Evolutionary conservation across 768 basidiomycete genomes (phyloP), one percentile per base, ranked within the genome.

Genomic region (Hebeloma cylindrosporum): DNA sequence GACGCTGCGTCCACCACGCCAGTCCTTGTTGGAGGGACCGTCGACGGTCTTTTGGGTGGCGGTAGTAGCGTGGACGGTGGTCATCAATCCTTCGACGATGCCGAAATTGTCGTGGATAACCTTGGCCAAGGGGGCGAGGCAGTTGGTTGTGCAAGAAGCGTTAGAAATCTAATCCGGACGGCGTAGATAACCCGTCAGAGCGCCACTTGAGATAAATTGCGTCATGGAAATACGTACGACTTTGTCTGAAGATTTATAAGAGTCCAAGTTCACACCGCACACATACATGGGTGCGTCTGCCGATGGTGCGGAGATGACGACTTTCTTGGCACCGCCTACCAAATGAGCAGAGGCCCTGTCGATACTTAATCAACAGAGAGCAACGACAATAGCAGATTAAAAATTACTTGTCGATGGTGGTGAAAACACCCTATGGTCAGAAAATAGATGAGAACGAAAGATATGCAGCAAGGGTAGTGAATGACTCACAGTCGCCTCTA

Each of bases 141-240:
- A 99, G 85, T 99, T 99, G 69, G 95, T 99, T 34, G 95, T 98
- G 83, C 95, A 98, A 16, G 94, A 97, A 22, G 95, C 95, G 71
- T 99, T 98, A 58, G 95, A 99, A 70, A 98, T 90, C 82, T 85
- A 56, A 32, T 36, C 44, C 9, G 42, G 26, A 8, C 28, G 32
- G 40, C 36, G 32, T 18, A 47, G 45, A 43, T 51, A 39, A 54
- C 17, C 10, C 36, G 39, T 20, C 39, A 22, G 31, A 39, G 14
- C 39, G 31, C 21, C 17, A 40, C 18, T n/a, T 22, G 38, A 34
- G 11, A 43, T 31, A 33, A 35, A 28, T 35, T 22, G 5, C 13
- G 31, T 13, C 36, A 14, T 25, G 48, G n/a, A n/a, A n/a, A 50
- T 56, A 80, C 83, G 52, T 68, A 85, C 82, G 59, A 99, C 91